phyloP scores from a whole-genome alignment of 164 flowering plant species.

The Protea cynaroides region DNA sequence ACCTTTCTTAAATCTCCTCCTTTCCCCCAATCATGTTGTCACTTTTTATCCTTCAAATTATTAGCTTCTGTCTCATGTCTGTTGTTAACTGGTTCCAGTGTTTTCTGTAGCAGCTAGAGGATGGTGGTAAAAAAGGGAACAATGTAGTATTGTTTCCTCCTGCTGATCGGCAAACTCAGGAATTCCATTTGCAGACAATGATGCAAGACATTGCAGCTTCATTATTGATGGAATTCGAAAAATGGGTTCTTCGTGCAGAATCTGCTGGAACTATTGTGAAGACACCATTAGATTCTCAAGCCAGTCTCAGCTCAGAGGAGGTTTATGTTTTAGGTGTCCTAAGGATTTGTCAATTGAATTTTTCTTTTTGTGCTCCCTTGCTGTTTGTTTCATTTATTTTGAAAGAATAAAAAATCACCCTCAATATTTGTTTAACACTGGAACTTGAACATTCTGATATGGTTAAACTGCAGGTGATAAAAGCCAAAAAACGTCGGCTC shows the following conservation, averaged over 20 bases:
- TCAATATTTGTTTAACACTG: not conserved
- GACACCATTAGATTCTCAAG: conserved; percentile 99
- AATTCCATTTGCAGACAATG: conserved; percentile 90
- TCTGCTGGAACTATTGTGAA: conserved; percentile 92
- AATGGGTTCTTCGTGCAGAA: conserved; percentile 97
- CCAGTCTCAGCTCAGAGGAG: conserved; percentile 99
- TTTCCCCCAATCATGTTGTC: not conserved
- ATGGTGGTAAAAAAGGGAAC: conserved; percentile 53
- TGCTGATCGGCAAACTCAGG: conserved; percentile 80
- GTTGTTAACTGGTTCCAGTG: not conserved
- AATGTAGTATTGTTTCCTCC: conserved; percentile 84
- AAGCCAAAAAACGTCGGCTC: conserved; percentile 90
- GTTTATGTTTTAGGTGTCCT: conserved; percentile 91
- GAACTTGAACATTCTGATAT: conserved; percentile 7
- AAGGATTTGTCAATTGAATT: conserved; percentile 22
- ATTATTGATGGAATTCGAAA: conserved; percentile 93
- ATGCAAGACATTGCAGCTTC: conserved; percentile 99
- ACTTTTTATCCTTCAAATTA: not conserved
- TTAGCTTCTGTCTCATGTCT: too few relatives aligned
- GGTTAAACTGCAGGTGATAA: conserved; percentile 62
- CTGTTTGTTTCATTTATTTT: not conserved
- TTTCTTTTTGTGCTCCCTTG: not conserved
- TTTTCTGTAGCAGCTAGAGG: conserved; percentile 57
- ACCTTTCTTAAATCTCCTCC: not conserved
- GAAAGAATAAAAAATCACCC: not conserved